Evolutionary conservation across 2,329 filamentous ascomycete species (phyloP).

Genomic region (Apiospora malaysiana): DNA sequence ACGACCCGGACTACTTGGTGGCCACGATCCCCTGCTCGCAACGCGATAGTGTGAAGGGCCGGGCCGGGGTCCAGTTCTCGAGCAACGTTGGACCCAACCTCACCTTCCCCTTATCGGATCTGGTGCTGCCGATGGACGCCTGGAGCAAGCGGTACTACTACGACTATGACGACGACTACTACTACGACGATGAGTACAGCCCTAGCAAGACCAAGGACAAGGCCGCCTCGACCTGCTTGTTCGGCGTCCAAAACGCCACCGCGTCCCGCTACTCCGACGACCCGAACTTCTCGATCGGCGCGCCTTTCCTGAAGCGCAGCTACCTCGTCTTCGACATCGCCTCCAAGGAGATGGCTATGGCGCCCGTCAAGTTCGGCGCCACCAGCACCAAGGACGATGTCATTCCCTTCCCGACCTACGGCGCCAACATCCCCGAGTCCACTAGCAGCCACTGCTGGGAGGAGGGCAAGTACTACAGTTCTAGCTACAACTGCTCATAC

Average conservation of each 20-base stretch:
- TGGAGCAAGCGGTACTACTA: conserved; percentile 7
- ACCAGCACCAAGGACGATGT: conserved; percentile 29
- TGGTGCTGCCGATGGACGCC: conserved; percentile 33
- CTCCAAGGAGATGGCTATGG: conserved; percentile 41
- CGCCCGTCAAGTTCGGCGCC: conserved; percentile 35
- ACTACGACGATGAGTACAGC: not conserved
- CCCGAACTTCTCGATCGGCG: conserved; percentile 29
- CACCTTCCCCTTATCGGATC: conserved; percentile 34
- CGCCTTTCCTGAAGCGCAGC: conserved; percentile 36
- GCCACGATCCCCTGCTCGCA: conserved; percentile 37
- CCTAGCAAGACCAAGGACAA: not conserved
- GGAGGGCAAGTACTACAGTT: not conserved
- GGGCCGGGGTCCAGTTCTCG: conserved; percentile 36
- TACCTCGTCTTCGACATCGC: conserved; percentile 43
- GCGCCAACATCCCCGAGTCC: conserved; percentile 35
- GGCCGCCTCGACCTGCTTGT: conserved; percentile 33
- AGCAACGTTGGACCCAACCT: conserved; percentile 37
- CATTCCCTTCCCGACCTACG: conserved; percentile 35
- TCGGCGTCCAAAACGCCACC: conserved; percentile 39
- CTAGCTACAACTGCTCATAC: not conserved
- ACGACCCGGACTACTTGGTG: conserved; percentile 22
- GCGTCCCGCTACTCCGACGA: conserved; percentile 27
- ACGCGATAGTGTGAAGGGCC: conserved; percentile 28
- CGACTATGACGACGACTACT: conserved; percentile 1
- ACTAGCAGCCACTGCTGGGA: conserved; percentile 22